Evolutionary conservation across 352 stramenopile genomes (phyloP), one percentile per base, ranked within the genome.

Genomic region (Pythium angustatum): DNA sequence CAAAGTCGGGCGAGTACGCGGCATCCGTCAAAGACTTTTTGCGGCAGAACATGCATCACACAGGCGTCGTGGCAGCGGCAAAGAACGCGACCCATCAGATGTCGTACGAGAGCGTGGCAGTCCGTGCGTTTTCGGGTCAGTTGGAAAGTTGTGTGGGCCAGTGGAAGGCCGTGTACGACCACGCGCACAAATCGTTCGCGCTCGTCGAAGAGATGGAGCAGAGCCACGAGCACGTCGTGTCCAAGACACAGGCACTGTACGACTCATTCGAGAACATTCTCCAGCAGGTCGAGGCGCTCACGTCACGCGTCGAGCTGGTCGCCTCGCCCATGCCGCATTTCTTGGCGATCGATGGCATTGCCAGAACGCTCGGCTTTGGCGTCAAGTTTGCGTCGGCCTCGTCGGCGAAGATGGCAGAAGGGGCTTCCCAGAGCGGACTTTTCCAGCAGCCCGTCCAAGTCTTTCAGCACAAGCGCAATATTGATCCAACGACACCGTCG

Each of bases 131-230:
- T 45, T 56, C 66, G 9, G 38, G 24, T 4, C 45, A 73, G 15
- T 34, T 90, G n/a, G 67, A 77, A 27, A 68, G 26, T 9, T 81
- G 73, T 19, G 67, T 61, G 21, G 26, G 49, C 5, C 62, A 82
- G 48, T 90, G 85, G 77, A 30, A 66, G 27, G 51, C 50, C 38
- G 53, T 94, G 49, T 75, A 76, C 31, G 63, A 69, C 22, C 81
- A 92, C 59, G 82, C 83, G 5, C 75, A 88, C 30, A 58, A 83
- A 24, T 84, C 82, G 21, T 77, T 90, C 26, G 78, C 71, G 15
- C 71, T 92, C 12, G 81, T 94, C 26, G 75, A 87, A 17, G 82
- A 93, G 41, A 92, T 94, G 86, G 86, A 94, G 56, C 64, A 72
- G n/a, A 88, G 81, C 66, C 86, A 94, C 69, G 79, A 71, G 36